A percentile compares a stretch with the other conserved stretches of the same genome.
These are phyloP conservation scores for Penicillium bovifimosum DNA, from an alignment of 495 filamentous ascomycete genomes.

Conservation along the genomic window DNA sequence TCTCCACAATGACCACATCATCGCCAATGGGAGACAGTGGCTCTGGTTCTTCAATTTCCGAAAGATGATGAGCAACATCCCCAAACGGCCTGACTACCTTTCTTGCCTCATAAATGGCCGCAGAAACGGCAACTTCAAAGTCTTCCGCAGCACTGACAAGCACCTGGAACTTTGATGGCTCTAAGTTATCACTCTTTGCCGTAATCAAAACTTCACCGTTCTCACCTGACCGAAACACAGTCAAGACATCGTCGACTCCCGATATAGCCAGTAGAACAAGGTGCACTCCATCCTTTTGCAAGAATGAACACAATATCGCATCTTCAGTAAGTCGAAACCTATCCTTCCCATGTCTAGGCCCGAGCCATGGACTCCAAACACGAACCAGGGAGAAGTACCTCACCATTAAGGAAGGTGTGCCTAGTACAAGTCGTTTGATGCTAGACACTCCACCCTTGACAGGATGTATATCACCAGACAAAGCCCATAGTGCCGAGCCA, in stretches of 20 bases:
- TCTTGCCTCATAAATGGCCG: constrained; percentile 81
- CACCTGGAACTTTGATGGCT: constrained; percentile 51
- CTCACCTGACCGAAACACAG: constrained; percentile 60
- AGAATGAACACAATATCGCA: constrained; percentile 74
- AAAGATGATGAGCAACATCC: constrained; percentile 1
- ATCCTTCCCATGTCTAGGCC: constrained; percentile 72
- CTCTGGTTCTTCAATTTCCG: constrained; percentile 6
- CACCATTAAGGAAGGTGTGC: constrained; percentile 50
- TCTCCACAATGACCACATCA: constrained; percentile 36
- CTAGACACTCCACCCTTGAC: constrained; percentile 53
- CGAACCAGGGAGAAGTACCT: constrained; percentile 76
- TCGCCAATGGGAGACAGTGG: constrained; percentile 37
- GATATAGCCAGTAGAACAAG: constrained; percentile 79
- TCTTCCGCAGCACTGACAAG: constrained; percentile 67
- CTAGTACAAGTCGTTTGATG: constrained; percentile 52
- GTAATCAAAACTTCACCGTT: constrained; percentile 63
- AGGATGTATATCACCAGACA: constrained; percentile 50
- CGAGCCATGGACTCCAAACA: constrained; percentile 80
- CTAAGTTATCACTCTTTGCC: constrained; percentile 62
- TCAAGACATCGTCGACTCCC: constrained; percentile 66
- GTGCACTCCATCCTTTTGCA: constrained; percentile 67
- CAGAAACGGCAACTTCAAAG: constrained; percentile 72
- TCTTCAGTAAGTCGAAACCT: constrained; percentile 65
- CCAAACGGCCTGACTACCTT: constrained; percentile 50
- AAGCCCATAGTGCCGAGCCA: constrained; percentile 63